Evolutionary conservation across 2,329 filamentous ascomycete genomes (phyloP).

Genomic region (Fusarium brachygibbosum): DNA sequence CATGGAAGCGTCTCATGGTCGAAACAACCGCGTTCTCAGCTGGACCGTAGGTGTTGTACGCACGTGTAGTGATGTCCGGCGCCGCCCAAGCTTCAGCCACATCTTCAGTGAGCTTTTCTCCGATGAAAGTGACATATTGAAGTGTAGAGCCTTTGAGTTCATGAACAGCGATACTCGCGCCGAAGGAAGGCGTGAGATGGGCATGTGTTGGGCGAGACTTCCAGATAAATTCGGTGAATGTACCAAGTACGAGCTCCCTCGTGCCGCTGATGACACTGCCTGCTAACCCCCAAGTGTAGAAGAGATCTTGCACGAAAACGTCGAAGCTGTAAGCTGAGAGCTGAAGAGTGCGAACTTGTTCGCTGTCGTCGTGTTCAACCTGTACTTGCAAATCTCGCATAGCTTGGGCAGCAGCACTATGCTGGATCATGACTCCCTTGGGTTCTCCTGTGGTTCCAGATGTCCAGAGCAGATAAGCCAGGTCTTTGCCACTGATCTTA

Average conservation of each 20-base stretch:
- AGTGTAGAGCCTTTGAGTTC: conserved; percentile 29
- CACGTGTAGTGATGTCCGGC: conserved; percentile 18
- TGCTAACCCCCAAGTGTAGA: conserved; percentile 26
- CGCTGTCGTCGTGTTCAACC: conserved; percentile 22
- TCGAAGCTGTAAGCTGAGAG: conserved; percentile 35
- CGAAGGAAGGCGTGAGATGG: conserved; percentile 30
- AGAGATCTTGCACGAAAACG: conserved; percentile 29
- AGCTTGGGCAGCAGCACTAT: conserved; percentile 19
- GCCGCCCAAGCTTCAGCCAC: conserved; percentile 29
- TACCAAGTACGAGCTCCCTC: conserved; percentile 26
- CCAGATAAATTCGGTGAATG: conserved; percentile 29
- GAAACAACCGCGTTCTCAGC: conserved; percentile 33
- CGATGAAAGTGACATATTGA: conserved; percentile 26
- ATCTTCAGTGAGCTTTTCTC: conserved; percentile 30
- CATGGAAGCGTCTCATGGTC: conserved; percentile 27
- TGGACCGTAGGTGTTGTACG: conserved; percentile 27
- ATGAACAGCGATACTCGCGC: conserved; percentile 22
- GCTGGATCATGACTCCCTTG: conserved; percentile 36
- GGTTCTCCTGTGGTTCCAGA: conserved; percentile 29
- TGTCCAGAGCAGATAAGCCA: conserved; percentile 31
- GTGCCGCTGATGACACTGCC: conserved; percentile 24
- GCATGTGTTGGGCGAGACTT: conserved; percentile 29
- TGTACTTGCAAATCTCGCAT: conserved; percentile 31
- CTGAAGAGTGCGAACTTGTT: conserved; percentile 23
- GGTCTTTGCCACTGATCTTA: not conserved